Evolutionary conservation across 1,139 yeast species (phyloP), one percentile per base, ranked within the genome.

Genomic region (Taiozyma sp.): DNA sequence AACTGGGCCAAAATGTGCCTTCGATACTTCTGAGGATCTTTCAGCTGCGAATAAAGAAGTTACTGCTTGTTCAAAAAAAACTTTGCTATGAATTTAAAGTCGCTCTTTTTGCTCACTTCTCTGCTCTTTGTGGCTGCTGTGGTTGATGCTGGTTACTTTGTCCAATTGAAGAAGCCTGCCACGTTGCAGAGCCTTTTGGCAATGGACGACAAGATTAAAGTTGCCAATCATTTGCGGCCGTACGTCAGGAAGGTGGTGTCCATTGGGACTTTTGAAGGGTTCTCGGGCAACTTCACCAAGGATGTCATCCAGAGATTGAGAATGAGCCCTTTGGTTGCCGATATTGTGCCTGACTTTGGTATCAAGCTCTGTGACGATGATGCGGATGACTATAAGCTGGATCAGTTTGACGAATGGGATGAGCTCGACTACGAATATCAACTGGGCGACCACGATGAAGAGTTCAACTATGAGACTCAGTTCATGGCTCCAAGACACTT

Each of bases 401-500:
- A 30, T 5, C 63, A 54, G 14, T 58, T 58, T 2, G 76, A 73
- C 51, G 48, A 51, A 10, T 52, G 58, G 42, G 43, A 23, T 8
- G 45, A 44, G n/a, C 8, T 19, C 22, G 36, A 43, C n/a, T 38
- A 49, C 16, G 19, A 23, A 9, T 23, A 38, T 41, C 45, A 44
- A 13, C 46, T 30, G 19, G 51, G 43, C 40, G 36, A 47, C 6
- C 45, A 24, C 29, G 45, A 43, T 8, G 53, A 47, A 22, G 27
- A 23, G 2, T 22, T 43, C 5, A 50, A 51, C 13, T 55, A 52
- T 39, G 66, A 65, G 29, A 72, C 69, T 0, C 85, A 81, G 57
- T 61, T 66, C 16, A 70, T 75, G 51, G 84, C 91, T 0, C 92
- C 95, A 0, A 69, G 89, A 45, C 95, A 87, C 62, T 70, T 87